Base-by-base conservation (phyloP, 352 stramenopile genomes). In the Proteromonas lacertae region DNA sequence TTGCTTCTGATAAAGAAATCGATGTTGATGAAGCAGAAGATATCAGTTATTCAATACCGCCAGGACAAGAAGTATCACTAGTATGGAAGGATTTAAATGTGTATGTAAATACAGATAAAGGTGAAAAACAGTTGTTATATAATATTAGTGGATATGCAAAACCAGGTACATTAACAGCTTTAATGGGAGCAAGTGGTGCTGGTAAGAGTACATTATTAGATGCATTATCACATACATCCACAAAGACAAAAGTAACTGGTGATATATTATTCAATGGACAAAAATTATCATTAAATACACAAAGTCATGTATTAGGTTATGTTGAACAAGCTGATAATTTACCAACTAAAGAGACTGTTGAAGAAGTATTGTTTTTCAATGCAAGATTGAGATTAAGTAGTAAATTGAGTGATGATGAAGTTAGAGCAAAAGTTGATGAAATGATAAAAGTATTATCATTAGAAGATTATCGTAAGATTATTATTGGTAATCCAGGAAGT, bases 181-280 rank as follows among this genome's bases (percentile, higher is more conserved):
- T 25, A 25, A 25, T 25, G 22, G 22, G 22, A 8, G 3, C 22
- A 8, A 8, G 4, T 8, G 22, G 65, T 21, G 62, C 66, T 14
- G 71, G 74, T 4, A 88, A 91, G 46, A 87, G 73, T 3, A 91
- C 76, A 1, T 52, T 90, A 7, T 72, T 87, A 51, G 73, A 91
- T 50, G 71, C 88, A 0, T 76, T 92, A 30, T 69, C 75, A 1
- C 53, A 76, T 2, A 57, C 75, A 33, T 91, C 90, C 47, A 75
- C 57, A 6, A 61, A 57, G 22, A 73, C 72, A 6, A 48, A 55
- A 8, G 68, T 88, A 32, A 51, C 55, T 17, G 73, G 74, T 16
- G 51, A 79, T 10, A 66, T 89, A 35, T 51, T 55, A 6, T 48
- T 89, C 17, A 88, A 88, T 51, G 74, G 74, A 17, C 52, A 73